phyloP scores from a whole-genome alignment of 352 stramenopile species.

The Phytophthora foliorum region DNA sequence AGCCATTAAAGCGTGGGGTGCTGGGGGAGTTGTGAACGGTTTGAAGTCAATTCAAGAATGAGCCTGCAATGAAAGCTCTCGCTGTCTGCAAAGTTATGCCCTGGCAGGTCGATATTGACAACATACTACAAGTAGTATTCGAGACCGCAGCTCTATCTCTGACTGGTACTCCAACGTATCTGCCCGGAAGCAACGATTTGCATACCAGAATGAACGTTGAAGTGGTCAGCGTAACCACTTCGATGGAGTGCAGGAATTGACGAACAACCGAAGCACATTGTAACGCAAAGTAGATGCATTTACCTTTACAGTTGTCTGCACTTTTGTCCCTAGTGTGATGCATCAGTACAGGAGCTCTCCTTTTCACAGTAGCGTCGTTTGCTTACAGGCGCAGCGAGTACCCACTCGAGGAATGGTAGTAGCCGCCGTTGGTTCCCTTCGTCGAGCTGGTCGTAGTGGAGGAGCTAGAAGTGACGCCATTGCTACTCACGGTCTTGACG shows the following conservation, averaged over 20 bases:
- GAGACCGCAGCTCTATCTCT: too few relatives aligned
- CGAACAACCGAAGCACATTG: background rate
- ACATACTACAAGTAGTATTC: too few relatives aligned
- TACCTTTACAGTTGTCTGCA: slow-evolving; percentile 27
- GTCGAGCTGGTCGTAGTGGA: slow-evolving; percentile 39
- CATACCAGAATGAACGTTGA: too few relatives aligned
- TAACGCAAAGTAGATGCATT: slow-evolving; percentile 2
- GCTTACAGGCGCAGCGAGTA: slow-evolving; percentile 72
- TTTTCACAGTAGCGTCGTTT: slow-evolving; percentile 17
- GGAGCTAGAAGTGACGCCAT: slow-evolving; percentile 19
- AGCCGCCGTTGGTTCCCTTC: slow-evolving; percentile 41
- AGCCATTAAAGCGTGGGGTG: background rate
- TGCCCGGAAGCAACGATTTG: too few relatives aligned
- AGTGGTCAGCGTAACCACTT: too few relatives aligned
- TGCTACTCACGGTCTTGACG: slow-evolving; percentile 30
- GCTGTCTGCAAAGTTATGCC: too few relatives aligned
- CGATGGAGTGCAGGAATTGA: too few relatives aligned
- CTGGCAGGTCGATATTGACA: too few relatives aligned
- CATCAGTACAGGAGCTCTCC: slow-evolving; percentile 7
- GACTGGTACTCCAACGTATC: too few relatives aligned
- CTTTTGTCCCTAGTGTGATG: slow-evolving; percentile 7
- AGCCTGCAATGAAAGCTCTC: too few relatives aligned
- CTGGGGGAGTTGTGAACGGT: background rate
- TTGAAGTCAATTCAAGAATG: background rate
- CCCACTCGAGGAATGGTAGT: slow-evolving; percentile 77